Evolutionary conservation across 768 basidiomycete genomes (phyloP).

Genomic region (Rhodocollybia butyracea): DNA sequence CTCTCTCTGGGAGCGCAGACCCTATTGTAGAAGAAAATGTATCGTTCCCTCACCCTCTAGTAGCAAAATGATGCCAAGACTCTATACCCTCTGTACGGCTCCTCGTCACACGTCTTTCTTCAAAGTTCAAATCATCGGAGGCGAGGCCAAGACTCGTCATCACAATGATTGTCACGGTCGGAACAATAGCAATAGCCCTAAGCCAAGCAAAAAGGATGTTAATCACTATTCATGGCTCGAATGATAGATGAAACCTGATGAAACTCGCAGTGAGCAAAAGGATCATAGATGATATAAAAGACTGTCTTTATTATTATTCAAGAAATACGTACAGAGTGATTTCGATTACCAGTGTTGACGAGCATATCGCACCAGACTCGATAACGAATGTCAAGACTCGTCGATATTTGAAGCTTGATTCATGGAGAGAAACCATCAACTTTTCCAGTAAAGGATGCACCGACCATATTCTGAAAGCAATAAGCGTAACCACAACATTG

Average conservation of each 20-base stretch:
- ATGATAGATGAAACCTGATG: not conserved
- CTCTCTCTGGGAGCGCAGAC: not conserved
- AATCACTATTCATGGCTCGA: slow-evolving; percentile 13
- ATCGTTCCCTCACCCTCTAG: not conserved
- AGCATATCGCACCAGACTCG: slow-evolving; percentile 30
- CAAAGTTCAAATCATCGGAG: slow-evolving; percentile 15
- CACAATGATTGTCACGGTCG: slow-evolving; percentile 29
- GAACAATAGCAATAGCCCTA: slow-evolving; percentile 26
- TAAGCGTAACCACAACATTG: slow-evolving; percentile 30
- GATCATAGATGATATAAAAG: slow-evolving; percentile 35
- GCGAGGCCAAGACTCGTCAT: slow-evolving; percentile 24
- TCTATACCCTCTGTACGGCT: not conserved
- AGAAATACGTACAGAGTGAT: slow-evolving; percentile 31
- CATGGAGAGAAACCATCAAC: slow-evolving; percentile 15
- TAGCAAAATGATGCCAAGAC: slow-evolving; percentile 6
- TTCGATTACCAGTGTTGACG: slow-evolving; percentile 28
- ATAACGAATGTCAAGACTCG: slow-evolving; percentile 24
- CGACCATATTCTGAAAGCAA: slow-evolving; percentile 30
- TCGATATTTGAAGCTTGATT: slow-evolving; percentile 19
- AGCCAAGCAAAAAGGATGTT: too few relatives aligned
- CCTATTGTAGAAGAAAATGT: not conserved
- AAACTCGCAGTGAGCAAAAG: slow-evolving; percentile 18
- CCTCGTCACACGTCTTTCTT: not conserved
- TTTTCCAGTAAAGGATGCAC: not conserved
- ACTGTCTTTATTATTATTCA: slow-evolving; percentile 27